Conservation (phyloP, 2,329 filamentous ascomycete genomes). For the Fusarium sp. region DNA sequence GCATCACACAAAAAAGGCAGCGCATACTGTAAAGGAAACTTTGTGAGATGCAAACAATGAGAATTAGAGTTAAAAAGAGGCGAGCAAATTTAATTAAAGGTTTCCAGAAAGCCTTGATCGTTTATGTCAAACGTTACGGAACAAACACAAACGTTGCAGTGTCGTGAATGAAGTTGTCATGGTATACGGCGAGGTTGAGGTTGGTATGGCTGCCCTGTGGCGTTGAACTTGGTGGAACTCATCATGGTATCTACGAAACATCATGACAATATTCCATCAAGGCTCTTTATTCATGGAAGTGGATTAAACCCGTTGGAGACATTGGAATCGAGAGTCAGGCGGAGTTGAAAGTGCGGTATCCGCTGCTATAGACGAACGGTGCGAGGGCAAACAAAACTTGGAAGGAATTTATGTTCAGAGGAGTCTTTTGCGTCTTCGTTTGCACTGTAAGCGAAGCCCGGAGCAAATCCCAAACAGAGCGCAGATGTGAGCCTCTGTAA, state of each 20-base stretch:
- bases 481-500: background rate
- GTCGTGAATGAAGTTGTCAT: background rate
- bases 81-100: background rate
- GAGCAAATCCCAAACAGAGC: background rate
- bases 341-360: background rate
- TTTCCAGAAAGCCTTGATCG: fast-evolving
- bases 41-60: background rate
- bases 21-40: background rate
- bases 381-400: background rate
- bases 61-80: background rate
- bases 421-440: fast-evolving
- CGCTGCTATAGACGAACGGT: background rate
- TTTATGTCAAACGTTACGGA: background rate
- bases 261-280: fast-evolving
- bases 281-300: background rate
- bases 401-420: background rate
- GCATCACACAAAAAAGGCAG: background rate
- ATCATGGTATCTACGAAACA: background rate
- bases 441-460: background rate
- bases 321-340: background rate
- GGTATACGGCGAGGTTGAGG: background rate
- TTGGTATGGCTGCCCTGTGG: no score
- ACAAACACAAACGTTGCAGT: background rate
- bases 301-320: no score
- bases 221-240: background rate